These are phyloP conservation scores for Blastomyces gilchristii DNA, from an alignment of 2,329 filamentous ascomycete species.

Conservation along the genomic window DNA sequence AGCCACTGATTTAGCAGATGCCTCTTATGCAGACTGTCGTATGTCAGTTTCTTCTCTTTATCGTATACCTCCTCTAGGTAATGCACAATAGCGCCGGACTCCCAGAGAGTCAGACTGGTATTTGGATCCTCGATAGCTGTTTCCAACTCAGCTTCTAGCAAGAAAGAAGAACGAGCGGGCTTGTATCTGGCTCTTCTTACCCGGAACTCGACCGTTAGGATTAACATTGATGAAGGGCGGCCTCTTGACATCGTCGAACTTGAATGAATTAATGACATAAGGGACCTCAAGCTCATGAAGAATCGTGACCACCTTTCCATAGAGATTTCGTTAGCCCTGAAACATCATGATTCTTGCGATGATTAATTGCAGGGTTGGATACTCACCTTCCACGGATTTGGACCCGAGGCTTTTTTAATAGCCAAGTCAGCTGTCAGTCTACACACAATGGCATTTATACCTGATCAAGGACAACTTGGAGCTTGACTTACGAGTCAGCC, in stretches of 20 bases:
- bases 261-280: conserved; percentile 1
- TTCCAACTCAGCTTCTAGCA: not conserved
- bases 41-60: conserved; percentile 28
- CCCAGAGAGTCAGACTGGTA: conserved; percentile 29
- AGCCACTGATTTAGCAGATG: conserved; percentile 33
- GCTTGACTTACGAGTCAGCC: not conserved
- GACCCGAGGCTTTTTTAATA: not conserved
- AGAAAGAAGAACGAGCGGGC: not conserved
- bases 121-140: conserved; percentile 29
- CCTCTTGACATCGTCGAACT: not conserved
- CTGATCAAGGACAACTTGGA: not conserved
- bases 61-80: conserved; percentile 35
- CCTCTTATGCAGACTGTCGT: conserved; percentile 21
- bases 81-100: conserved; percentile 32
- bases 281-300: conserved; percentile 4
- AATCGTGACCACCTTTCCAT: not conserved
- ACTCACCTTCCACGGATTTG: not conserved
- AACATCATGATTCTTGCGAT: not conserved
- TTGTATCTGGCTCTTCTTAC: not conserved
- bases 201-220: conserved; percentile 35
- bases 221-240: conserved; percentile 33
- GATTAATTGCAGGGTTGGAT: not conserved
- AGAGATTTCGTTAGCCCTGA: not conserved
- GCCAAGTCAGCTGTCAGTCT: not conserved
- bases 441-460: not conserved